Evolutionary conservation across 2,329 filamentous ascomycete species (phyloP).

Genomic region (Colletotrichum eremochloae): DNA sequence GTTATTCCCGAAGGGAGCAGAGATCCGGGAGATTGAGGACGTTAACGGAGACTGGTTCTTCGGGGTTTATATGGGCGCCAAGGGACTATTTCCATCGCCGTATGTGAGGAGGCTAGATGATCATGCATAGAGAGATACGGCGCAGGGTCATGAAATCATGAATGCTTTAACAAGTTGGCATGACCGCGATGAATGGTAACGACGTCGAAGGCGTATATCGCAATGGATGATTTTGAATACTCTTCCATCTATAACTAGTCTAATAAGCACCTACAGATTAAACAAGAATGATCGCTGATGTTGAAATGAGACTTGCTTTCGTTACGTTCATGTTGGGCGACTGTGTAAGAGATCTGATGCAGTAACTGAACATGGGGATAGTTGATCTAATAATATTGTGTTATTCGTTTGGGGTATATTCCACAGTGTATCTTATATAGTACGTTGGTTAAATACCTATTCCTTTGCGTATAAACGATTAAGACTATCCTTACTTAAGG

Average conservation of each 20-base stretch:
- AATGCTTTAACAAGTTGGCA: not conserved
- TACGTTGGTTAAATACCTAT: too few relatives aligned
- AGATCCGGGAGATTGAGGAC: conserved; percentile 86
- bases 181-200: conserved; percentile 20
- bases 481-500: too few relatives aligned
- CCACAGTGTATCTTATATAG: too few relatives aligned
- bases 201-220: not conserved
- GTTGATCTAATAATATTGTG: too few relatives aligned
- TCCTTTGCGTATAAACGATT: too few relatives aligned
- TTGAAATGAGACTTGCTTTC: not conserved
- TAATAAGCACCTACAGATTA: not conserved
- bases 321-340: not conserved
- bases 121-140: conserved; percentile 2
- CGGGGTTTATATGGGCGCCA: conserved; percentile 85
- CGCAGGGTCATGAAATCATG: not conserved
- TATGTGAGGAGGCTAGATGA: conserved; percentile 71
- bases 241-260: not conserved
- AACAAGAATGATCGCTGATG: not conserved
- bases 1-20: conserved; percentile 84
- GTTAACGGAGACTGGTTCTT: conserved; percentile 93
- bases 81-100: conserved; percentile 83
- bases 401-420: too few relatives aligned
- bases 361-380: too few relatives aligned
- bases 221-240: not conserved
- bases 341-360: not conserved